phyloP scores from a whole-genome alignment of 257 asterid genomes.

The Solanum dulcamara region DNA sequence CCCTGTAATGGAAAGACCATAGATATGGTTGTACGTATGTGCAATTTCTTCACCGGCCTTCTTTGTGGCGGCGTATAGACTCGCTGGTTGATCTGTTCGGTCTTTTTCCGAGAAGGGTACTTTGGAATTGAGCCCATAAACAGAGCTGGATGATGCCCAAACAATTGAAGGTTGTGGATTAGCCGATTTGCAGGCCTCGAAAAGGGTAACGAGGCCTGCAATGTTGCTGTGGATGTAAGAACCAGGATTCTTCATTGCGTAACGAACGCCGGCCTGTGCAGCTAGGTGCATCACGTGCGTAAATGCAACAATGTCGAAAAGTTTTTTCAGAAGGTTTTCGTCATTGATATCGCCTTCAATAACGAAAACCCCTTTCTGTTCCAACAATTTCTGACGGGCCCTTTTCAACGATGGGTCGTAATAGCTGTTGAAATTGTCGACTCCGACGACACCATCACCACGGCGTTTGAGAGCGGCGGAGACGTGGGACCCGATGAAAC shows the following conservation, averaged over 20 bases:
- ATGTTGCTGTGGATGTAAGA: conserved; percentile 31
- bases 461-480: conserved; percentile 22
- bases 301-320: conserved; percentile 17
- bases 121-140: conserved; percentile 27
- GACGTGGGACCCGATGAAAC: conserved; percentile 40
- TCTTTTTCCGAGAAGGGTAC: conserved; percentile 32
- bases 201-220: conserved; percentile 34
- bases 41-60: conserved; percentile 46
- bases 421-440: conserved; percentile 29
- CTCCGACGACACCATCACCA: conserved; percentile 37
- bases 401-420: conserved; percentile 30
- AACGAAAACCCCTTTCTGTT: conserved; percentile 8
- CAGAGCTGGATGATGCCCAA: conserved; percentile 45
- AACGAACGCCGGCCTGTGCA: conserved; percentile 43
- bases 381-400: conserved; percentile 19
- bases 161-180: conserved; percentile 30
- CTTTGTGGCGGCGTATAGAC: conserved; percentile 35
- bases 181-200: conserved; percentile 31
- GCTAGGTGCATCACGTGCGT: conserved; percentile 39
- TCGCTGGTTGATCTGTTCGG: conserved; percentile 26
- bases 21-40: conserved; percentile 28
- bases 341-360: conserved; percentile 27
- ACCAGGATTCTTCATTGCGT: conserved; percentile 31
- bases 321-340: conserved; percentile 1
- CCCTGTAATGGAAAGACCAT: conserved; percentile 34